Evolutionary conservation across 495 filamentous ascomycete genomes (phyloP).

Genomic region (Baudoinia panamericana): DNA sequence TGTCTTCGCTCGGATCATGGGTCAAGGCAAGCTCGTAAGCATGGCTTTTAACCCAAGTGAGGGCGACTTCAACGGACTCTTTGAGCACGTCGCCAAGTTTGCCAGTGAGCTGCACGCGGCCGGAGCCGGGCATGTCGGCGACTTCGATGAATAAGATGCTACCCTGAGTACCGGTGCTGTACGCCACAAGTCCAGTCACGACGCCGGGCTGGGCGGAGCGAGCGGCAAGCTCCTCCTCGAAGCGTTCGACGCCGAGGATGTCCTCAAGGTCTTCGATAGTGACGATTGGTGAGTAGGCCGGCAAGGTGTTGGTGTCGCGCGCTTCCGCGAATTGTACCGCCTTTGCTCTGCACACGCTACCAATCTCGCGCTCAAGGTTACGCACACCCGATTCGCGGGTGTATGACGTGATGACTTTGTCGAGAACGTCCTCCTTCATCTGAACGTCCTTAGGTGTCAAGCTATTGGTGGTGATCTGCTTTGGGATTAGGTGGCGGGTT

Average conservation of each 20-base stretch:
- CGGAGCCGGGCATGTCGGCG: slow-evolving; percentile 88
- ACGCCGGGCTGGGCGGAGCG: slow-evolving; percentile 78
- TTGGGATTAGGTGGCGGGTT: slow-evolving; percentile 80
- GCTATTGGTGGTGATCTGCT: slow-evolving; percentile 76
- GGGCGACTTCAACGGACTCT: slow-evolving; percentile 89
- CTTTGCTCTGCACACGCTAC: slow-evolving; percentile 86
- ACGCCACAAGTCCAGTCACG: slow-evolving; percentile 95
- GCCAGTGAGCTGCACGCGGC: slow-evolving; percentile 89
- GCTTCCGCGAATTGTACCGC: slow-evolving; percentile 89
- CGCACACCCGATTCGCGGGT: slow-evolving; percentile 96
- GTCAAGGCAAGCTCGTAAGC: slow-evolving; percentile 84
- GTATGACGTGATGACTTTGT: slow-evolving; percentile 89
- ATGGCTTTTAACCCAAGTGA: slow-evolving; percentile 94
- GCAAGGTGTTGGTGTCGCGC: slow-evolving; percentile 55
- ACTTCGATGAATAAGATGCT: slow-evolving; percentile 98
- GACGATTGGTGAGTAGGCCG: slow-evolving; percentile 62
- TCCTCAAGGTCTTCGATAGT: slow-evolving; percentile 68
- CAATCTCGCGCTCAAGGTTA: slow-evolving; percentile 90
- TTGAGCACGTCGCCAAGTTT: slow-evolving; percentile 97
- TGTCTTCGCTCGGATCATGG: slow-evolving; percentile 66
- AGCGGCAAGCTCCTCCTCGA: slow-evolving; percentile 91
- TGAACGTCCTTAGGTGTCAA: slow-evolving; percentile 58
- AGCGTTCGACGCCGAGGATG: slow-evolving; percentile 87
- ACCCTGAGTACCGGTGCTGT: slow-evolving; percentile 81
- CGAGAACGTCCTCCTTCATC: slow-evolving; percentile 70